These are phyloP conservation scores for Tuber melanosporum DNA, from an alignment of 495 filamentous ascomycete genomes.

Conservation along the genomic window DNA sequence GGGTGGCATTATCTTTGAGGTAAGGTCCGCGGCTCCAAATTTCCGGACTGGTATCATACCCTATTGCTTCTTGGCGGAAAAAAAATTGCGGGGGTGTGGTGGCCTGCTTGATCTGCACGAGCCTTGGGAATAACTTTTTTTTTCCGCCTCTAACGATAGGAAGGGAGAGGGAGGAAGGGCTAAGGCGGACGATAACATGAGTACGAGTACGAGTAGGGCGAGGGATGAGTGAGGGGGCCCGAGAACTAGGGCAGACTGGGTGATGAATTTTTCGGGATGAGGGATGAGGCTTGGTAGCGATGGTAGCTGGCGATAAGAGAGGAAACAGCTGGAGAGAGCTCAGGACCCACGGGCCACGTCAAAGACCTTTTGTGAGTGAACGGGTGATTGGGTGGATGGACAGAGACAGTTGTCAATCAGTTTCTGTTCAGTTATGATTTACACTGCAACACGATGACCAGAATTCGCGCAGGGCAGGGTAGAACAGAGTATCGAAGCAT, in stretches of 20 bases:
- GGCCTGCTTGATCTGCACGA: not conserved
- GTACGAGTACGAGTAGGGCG: not conserved
- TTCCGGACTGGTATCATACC: no score
- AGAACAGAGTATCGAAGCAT: not conserved
- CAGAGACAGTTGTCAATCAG: not conserved
- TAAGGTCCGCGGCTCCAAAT: no score
- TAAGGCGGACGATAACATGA: not conserved
- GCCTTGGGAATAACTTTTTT: not conserved
- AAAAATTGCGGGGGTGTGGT: not conserved
- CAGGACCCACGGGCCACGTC: not conserved
- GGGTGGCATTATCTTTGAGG: not conserved
- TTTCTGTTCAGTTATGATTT: not conserved
- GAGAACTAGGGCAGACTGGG: not conserved
- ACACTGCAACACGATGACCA: not conserved
- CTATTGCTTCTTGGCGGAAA: not conserved
- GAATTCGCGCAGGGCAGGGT: not conserved
- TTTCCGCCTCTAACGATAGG: no score
- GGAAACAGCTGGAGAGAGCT: not conserved
- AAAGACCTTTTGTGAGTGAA: not conserved
- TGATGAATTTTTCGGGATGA: not conserved
- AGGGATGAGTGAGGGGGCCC: not conserved
- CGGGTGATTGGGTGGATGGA: not conserved
- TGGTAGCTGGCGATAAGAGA: not conserved
- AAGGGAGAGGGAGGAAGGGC: no score
- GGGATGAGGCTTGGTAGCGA: not conserved